Evolutionary conservation across 2,329 filamentous ascomycete genomes (phyloP).

Genomic region (Fusarium lateritium): DNA sequence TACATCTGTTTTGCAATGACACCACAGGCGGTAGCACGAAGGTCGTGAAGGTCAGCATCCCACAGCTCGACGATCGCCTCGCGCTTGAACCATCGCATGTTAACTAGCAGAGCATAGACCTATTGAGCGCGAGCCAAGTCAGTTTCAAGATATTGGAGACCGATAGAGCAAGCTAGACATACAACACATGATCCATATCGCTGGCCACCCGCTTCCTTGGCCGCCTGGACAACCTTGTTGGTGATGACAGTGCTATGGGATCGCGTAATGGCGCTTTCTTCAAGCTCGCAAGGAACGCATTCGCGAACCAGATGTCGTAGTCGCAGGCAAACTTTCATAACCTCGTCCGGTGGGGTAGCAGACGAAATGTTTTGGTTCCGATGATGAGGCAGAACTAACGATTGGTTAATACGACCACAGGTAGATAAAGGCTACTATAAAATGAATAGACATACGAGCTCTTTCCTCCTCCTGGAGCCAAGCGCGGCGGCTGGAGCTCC

Average conservation of each 20-base stretch:
- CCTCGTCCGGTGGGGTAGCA: slow-evolving; percentile 81
- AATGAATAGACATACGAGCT: slow-evolving; percentile 57
- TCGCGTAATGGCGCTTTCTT: slow-evolving; percentile 79
- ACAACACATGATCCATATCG: slow-evolving; percentile 84
- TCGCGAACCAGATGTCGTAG: slow-evolving; percentile 93
- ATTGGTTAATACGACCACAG: slow-evolving; percentile 1
- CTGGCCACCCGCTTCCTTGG: slow-evolving; percentile 83
- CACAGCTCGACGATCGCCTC: slow-evolving; percentile 88
- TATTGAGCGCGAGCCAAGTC: slow-evolving; percentile 27
- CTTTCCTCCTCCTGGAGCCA: slow-evolving; percentile 62
- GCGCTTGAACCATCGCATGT: slow-evolving; percentile 80
- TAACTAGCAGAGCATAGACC: slow-evolving; percentile 84
- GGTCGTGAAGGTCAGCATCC: slow-evolving; percentile 87
- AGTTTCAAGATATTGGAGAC: neutral
- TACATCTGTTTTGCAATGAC: slow-evolving; percentile 87
- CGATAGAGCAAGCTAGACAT: slow-evolving; percentile 27
- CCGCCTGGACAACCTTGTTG: slow-evolving; percentile 81
- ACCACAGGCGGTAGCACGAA: slow-evolving; percentile 87
- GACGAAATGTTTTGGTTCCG: slow-evolving; percentile 72
- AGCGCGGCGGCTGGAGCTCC: slow-evolving; percentile 49
- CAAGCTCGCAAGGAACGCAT: slow-evolving; percentile 90
- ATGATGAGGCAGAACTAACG: slow-evolving; percentile 75
- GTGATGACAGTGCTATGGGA: slow-evolving; percentile 92
- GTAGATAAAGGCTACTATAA: neutral
- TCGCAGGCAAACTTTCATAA: slow-evolving; percentile 90